These are phyloP conservation scores for Microthyrium microscopicum DNA, from an alignment of 2,329 filamentous ascomycete species.

Conservation along the genomic window DNA sequence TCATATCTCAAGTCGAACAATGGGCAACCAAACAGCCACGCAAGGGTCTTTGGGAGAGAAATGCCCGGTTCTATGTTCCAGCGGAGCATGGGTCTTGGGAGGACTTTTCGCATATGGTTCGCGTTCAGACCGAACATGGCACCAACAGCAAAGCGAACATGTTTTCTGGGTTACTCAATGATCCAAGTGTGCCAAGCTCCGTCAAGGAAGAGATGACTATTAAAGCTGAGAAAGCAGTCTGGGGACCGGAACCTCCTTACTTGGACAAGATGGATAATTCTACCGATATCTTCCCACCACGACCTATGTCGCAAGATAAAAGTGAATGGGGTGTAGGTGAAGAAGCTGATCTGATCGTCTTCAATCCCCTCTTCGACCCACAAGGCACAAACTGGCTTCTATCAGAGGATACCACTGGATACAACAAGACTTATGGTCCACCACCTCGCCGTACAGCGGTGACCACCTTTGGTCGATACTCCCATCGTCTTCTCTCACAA, in stretches of 20 bases:
- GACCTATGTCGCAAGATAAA: conserved; percentile 36
- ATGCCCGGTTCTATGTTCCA: conserved; percentile 61
- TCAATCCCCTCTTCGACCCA: conserved; percentile 62
- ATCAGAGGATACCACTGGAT: conserved; percentile 52
- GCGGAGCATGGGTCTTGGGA: conserved; percentile 53
- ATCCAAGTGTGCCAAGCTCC: conserved; percentile 25
- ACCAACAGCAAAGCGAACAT: conserved; percentile 28
- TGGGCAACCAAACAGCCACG: conserved; percentile 55
- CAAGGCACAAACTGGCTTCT: conserved; percentile 59
- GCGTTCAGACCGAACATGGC: conserved; percentile 40
- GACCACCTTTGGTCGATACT: conserved; percentile 54
- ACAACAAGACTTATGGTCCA: conserved; percentile 35
- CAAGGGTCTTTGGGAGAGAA: conserved; percentile 62
- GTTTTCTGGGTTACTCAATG: conserved; percentile 22
- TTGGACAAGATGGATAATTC: conserved; percentile 34
- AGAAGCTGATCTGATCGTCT: conserved; percentile 58
- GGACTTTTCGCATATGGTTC: conserved; percentile 50
- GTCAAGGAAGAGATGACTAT: conserved; percentile 17
- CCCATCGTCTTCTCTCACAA: conserved; percentile 45
- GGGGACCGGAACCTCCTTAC: conserved; percentile 28
- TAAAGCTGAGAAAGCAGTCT: conserved; percentile 28
- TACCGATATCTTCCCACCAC: conserved; percentile 36
- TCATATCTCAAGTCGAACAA: conserved; percentile 48
- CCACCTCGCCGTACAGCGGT: conserved; percentile 56
- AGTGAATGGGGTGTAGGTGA: conserved; percentile 52